phyloP scores from a whole-genome alignment of 1,284 basidiomycete genomes.

The Papiliotrema terrestris region DNA sequence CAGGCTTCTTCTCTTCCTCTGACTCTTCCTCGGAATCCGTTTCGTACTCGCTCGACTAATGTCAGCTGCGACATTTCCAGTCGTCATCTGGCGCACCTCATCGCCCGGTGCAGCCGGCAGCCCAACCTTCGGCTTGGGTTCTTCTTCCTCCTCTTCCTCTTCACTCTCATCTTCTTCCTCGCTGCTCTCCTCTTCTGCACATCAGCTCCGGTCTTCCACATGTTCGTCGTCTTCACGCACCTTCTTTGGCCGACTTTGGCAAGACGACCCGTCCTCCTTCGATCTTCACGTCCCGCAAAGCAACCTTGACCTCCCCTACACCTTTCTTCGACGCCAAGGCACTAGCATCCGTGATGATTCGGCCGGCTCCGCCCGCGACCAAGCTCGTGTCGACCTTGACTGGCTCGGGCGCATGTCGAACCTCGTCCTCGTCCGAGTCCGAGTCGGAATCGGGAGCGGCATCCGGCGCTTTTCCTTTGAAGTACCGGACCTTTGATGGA shows the following conservation, averaged over 20 bases:
- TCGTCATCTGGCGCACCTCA: too few species aligned
- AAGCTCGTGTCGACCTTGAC: conserved; percentile 19
- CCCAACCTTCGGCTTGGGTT: conserved; percentile 15
- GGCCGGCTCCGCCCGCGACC: conserved; percentile 47
- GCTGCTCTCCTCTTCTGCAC: conserved; percentile 13
- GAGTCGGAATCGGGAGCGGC: conserved; percentile 27
- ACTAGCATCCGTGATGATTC: conserved; percentile 25
- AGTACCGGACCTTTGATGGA: conserved; percentile 37
- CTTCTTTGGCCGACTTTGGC: conserved; percentile 20
- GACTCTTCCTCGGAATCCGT: conserved; percentile 46
- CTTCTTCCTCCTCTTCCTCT: conserved; percentile 32
- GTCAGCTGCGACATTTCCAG: background rate
- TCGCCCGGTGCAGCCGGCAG: conserved; percentile 16
- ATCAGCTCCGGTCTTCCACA: background rate
- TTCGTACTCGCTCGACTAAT: conserved; percentile 48
- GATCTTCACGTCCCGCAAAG: conserved; percentile 39
- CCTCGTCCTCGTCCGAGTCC: conserved; percentile 24
- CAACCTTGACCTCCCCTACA: conserved; percentile 26
- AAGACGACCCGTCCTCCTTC: conserved; percentile 23
- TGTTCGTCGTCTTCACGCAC: conserved; percentile 13
- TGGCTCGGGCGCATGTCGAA: conserved; percentile 9
- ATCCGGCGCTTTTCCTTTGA: conserved; percentile 43
- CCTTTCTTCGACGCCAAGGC: conserved; percentile 3
- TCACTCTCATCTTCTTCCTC: conserved; percentile 33
- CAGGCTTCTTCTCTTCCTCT: conserved; percentile 45